Conservation (phyloP, 345 rosid genomes). For the Populus tremula region DNA sequence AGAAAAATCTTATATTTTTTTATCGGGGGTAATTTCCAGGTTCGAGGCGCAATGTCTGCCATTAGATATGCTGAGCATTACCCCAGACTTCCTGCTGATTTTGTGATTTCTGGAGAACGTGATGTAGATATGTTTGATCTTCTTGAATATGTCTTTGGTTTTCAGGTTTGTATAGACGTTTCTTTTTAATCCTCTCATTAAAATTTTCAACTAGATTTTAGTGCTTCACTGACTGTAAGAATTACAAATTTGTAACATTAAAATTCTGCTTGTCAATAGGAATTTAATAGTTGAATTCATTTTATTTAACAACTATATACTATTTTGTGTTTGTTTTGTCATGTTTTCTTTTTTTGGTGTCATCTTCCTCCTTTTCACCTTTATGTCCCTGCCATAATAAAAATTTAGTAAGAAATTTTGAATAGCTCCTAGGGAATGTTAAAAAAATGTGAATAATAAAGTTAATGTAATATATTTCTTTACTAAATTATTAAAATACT, state of each 20-base stretch:
- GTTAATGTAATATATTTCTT: not conserved
- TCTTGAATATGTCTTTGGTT: slow-evolving; percentile 83
- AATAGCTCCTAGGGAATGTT: not conserved
- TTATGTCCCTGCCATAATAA: not conserved
- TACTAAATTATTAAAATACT: not conserved
- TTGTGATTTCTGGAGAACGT: slow-evolving; percentile 72
- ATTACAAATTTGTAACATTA: not conserved
- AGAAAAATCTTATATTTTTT: not conserved
- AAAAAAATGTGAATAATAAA: not conserved
- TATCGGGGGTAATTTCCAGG: slow-evolving; percentile 41
- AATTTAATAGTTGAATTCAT: too few species aligned
- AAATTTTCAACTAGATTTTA: not conserved
- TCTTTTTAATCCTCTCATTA: not conserved
- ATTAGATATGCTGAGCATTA: slow-evolving; percentile 75
- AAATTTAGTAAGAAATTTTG: too few species aligned
- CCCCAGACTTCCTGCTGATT: slow-evolving; percentile 71
- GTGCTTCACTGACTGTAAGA: not conserved
- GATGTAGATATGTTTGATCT: slow-evolving; percentile 90
- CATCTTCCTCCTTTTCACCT: not conserved
- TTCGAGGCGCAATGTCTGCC: slow-evolving; percentile 80
- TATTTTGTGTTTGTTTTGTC: too few species aligned
- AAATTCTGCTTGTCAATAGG: too few species aligned
- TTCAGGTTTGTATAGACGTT: slow-evolving; percentile 61
- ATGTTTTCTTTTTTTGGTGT: not conserved
- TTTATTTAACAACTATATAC: too few species aligned